A percentile compares a stretch with the other conserved stretches of the same genome.
Evolutionary conservation across 306 rosid genomes (phyloP).

Genomic region (Quercus dentata): DNA sequence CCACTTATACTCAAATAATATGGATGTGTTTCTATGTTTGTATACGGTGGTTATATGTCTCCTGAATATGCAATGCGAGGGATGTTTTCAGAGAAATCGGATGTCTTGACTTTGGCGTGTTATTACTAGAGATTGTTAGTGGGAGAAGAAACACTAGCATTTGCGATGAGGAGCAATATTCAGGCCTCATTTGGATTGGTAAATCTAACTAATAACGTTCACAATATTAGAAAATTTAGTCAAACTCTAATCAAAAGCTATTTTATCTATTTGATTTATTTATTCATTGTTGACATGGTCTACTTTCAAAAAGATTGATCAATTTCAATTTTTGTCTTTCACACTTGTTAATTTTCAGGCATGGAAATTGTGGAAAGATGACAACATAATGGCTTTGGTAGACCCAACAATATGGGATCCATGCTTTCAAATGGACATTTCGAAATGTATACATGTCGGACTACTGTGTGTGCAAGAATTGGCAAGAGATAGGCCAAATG

Average conservation of each 20-base stretch:
- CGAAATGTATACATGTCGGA: too few species aligned
- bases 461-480: too few species aligned
- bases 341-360: neutral
- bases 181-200: neutral
- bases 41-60: conserved; percentile 27
- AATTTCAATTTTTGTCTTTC: neutral
- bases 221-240: too few species aligned
- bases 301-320: neutral
- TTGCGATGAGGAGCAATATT: neutral
- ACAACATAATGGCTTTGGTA: neutral
- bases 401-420: conserved; percentile 5
- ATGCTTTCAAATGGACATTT: neutral
- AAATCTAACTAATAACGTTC: neutral
- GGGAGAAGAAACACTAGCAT: conserved; percentile 13
- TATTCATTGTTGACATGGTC: too few species aligned
- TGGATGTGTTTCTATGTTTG: neutral
- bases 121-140: neutral
- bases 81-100: conserved; percentile 22
- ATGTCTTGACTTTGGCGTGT: conserved; percentile 17
- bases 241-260: too few species aligned
- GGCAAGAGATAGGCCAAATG: too few species aligned
- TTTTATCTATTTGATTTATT: too few species aligned
- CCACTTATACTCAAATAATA: too few species aligned
- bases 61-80: conserved; percentile 16
- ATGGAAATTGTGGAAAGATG: conserved; percentile 34